These are phyloP conservation scores for Trichoderma aggressivum DNA, from an alignment of 2,329 filamentous ascomycete species.

Conservation along the genomic window DNA sequence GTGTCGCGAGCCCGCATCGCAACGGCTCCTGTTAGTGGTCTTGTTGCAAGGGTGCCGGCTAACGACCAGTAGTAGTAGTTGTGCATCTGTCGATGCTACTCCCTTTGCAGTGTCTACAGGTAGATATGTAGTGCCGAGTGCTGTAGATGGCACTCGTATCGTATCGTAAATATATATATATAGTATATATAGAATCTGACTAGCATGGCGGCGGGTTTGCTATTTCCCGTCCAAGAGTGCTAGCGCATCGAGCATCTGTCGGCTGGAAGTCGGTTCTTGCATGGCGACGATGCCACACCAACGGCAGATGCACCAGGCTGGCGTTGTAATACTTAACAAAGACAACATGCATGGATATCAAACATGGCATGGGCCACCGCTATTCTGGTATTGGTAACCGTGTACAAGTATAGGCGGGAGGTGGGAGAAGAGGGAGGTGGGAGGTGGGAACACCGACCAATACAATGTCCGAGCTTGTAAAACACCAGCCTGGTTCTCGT, in stretches of 20 bases:
- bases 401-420: not conserved
- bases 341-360: not conserved
- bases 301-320: slow-evolving; percentile 6
- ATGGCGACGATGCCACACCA: not conserved
- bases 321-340: not conserved
- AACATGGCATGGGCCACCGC: slow-evolving; percentile 2
- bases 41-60: not conserved
- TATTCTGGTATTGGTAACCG: not conserved
- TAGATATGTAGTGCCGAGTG: not conserved
- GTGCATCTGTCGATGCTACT: not conserved
- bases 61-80: not conserved
- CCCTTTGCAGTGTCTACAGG: not conserved
- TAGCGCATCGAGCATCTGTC: not conserved
- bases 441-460: slow-evolving; percentile 2
- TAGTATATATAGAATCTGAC: not conserved
- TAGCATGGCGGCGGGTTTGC: not conserved
- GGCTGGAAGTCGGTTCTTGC: not conserved
- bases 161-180: not conserved
- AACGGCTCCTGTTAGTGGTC: not conserved
- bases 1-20: not conserved
- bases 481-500: not conserved
- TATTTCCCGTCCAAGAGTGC: not conserved
- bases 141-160: not conserved
- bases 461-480: not conserved
- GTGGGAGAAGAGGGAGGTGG: not conserved